These are phyloP conservation scores for Pyrenula massariospora DNA, from an alignment of 495 filamentous ascomycete genomes.

Conservation along the genomic window DNA sequence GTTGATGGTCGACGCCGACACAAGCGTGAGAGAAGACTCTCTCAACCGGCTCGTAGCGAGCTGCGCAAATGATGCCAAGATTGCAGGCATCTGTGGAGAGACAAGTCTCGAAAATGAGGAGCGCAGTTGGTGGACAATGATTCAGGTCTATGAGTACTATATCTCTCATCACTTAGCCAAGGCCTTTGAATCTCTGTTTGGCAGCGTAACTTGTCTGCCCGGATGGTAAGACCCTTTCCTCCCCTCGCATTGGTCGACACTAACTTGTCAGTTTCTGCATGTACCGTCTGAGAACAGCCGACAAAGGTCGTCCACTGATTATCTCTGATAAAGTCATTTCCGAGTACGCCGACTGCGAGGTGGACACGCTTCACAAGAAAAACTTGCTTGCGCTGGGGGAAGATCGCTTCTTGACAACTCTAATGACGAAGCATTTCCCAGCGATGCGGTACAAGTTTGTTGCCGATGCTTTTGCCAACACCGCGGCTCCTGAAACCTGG, in stretches of 20 bases:
- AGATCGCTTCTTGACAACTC: constrained; percentile 91
- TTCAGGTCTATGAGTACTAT: constrained; percentile 97
- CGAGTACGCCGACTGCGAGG: constrained; percentile 76
- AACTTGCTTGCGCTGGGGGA: constrained; percentile 90
- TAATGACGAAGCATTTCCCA: constrained; percentile 97
- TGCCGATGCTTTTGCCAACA: constrained; percentile 81
- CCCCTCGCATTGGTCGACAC: constrained; percentile 4
- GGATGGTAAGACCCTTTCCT: constrained; percentile 62
- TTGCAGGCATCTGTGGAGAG: constrained; percentile 95
- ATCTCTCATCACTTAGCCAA: constrained; percentile 92
- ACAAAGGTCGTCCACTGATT: constrained; percentile 84
- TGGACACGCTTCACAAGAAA: constrained; percentile 98
- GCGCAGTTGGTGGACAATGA: constrained; percentile 97
- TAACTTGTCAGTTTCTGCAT: constrained; percentile 76
- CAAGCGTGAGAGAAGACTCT: constrained; percentile 84
- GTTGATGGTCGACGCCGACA: constrained; percentile 97
- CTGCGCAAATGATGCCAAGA: constrained; percentile 88
- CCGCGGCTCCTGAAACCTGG: constrained; percentile 89
- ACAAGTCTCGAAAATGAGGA: constrained; percentile 95
- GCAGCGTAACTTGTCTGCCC: constrained; percentile 92
- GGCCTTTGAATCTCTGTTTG: constrained; percentile 91
- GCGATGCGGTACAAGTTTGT: constrained; percentile 94
- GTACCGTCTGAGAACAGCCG: constrained; percentile 90
- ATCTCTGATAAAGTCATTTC: constrained; percentile 76
- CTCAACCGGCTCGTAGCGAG: constrained; percentile 85